Conservation (phyloP, 179 eudicot genomes). For the Sideroxylon spinosum region DNA sequence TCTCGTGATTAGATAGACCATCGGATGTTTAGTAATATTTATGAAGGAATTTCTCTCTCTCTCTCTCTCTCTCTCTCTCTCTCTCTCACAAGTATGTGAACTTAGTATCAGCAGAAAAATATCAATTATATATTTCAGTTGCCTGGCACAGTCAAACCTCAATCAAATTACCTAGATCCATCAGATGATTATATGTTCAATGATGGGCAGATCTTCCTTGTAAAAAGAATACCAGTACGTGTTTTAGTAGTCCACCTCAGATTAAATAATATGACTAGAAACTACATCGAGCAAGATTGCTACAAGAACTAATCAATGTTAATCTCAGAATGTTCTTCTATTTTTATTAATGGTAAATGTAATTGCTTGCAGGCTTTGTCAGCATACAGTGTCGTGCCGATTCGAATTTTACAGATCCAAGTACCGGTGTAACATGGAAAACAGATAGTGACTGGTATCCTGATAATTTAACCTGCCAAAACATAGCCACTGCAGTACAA, state of each 20-base stretch:
- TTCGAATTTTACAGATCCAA: conserved; percentile 21
- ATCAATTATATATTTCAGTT: not conserved
- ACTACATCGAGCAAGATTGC: not conserved
- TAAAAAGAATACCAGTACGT: not conserved
- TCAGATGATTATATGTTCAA: not conserved
- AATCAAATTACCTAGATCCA: not conserved
- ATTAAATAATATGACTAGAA: not conserved
- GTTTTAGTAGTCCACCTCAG: too few species aligned
- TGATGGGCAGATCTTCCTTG: not conserved
- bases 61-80: not conserved
- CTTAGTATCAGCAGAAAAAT: not conserved
- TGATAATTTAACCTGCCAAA: conserved; percentile 22
- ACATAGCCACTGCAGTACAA: conserved; percentile 12
- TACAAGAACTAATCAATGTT: not conserved
- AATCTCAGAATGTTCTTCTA: not conserved
- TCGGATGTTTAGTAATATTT: not conserved
- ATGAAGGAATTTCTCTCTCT: not conserved
- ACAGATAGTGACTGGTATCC: conserved; percentile 33
- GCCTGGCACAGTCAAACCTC: not conserved
- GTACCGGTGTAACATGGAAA: conserved; percentile 29
- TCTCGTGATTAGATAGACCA: not conserved
- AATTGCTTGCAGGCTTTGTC: conserved; percentile 30
- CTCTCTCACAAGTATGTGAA: not conserved
- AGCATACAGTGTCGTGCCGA: conserved; percentile 34
- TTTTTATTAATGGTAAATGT: not conserved